Conservation (phyloP, 2,329 filamentous ascomycete species). For the Thielaviopsis euricoi region DNA sequence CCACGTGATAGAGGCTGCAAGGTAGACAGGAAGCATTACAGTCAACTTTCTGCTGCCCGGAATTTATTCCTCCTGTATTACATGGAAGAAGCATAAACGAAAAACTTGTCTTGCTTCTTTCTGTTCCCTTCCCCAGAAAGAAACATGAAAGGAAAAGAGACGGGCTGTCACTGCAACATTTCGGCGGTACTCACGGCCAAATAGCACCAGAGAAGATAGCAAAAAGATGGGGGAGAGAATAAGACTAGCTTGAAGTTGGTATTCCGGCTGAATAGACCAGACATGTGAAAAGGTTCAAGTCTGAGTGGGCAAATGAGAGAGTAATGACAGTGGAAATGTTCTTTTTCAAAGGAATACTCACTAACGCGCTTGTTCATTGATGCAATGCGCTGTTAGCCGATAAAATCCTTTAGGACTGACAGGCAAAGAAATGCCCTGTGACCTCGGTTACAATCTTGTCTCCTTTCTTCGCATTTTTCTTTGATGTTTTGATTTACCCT, state of each 20-base stretch:
- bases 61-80: neutral
- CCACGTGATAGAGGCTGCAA: neutral
- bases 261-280: neutral
- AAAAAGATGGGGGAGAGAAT: neutral
- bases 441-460: no score
- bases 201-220: neutral
- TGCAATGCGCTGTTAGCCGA: neutral
- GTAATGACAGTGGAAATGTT: no score
- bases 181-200: neutral
- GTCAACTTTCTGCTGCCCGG: neutral
- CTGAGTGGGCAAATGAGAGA: no score
- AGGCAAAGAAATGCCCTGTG: no score
- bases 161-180: neutral
- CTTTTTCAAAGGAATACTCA: no score
- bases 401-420: no score
- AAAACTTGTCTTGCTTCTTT: no score
- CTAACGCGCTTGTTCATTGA: no score
- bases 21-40: neutral
- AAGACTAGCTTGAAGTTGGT: neutral
- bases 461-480: no score
- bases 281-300: no score
- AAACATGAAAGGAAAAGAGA: neutral
- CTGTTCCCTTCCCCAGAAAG: neutral
- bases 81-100: neutral
- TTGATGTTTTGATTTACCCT: no score